A percentile compares a stretch with the other conserved stretches of the same genome.
Evolutionary conservation across 371 early-diverging fungal species (phyloP).

Genomic region (Haplosporangium sp.): DNA sequence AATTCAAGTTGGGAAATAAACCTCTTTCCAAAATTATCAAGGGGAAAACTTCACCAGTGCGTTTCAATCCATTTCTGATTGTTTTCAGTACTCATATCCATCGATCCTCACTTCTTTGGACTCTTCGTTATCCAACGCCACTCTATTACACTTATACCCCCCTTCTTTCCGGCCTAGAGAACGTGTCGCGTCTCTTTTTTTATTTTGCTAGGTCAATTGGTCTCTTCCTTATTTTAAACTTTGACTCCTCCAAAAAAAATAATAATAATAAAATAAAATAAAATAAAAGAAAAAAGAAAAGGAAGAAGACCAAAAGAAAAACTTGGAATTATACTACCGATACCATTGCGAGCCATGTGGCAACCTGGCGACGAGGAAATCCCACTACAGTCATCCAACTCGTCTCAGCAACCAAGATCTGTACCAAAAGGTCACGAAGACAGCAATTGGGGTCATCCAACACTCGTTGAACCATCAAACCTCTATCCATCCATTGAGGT

Average conservation of each 20-base stretch:
- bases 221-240: neutral
- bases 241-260: neutral
- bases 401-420: neutral
- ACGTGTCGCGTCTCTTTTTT: constrained; percentile 16
- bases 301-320: too few species aligned
- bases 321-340: neutral
- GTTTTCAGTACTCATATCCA: constrained; percentile 31
- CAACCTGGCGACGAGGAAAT: constrained; percentile 6
- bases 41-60: neutral
- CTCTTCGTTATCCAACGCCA: neutral
- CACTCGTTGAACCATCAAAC: neutral
- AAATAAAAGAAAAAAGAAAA: neutral
- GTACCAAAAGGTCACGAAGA: neutral
- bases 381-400: constrained; percentile 1
- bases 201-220: neutral
- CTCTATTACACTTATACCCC: neutral
- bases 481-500: neutral
- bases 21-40: neutral
- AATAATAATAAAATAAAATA: neutral
- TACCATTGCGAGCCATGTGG: constrained; percentile 16
- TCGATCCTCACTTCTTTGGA: constrained; percentile 25
- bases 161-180: constrained; percentile 2
- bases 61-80: constrained; percentile 19
- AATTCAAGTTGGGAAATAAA: constrained; percentile 9
- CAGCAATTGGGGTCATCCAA: neutral